Conservation (phyloP, 73 alveolate species). For the Blepharisma stoltei region DNA sequence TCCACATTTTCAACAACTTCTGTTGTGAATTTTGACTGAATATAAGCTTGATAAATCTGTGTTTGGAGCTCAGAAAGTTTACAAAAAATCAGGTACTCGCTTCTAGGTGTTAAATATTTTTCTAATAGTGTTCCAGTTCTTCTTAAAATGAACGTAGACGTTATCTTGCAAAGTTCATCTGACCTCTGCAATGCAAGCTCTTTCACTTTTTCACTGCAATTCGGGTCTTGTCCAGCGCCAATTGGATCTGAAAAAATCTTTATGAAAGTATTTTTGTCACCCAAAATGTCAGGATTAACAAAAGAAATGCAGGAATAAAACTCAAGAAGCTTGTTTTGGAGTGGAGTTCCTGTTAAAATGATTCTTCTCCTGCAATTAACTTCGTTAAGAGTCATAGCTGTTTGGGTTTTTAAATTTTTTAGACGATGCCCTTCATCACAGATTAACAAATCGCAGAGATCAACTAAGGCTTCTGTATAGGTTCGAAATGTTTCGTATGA, state of each 20-base stretch:
- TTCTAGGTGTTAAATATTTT: conserved; percentile 80
- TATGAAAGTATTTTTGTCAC: conserved; percentile 32
- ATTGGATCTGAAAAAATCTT: conserved; percentile 39
- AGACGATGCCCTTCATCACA: conserved; percentile 86
- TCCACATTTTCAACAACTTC: conserved; percentile 21
- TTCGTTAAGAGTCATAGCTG: conserved; percentile 46
- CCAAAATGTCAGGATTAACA: conserved; percentile 46
- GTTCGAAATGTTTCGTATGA: conserved; percentile 43
- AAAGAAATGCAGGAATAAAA: conserved; percentile 54
- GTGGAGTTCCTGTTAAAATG: conserved; percentile 97
- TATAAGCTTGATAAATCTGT: conserved; percentile 76
- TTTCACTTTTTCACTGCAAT: conserved; percentile 31
- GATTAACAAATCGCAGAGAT: conserved; percentile 56
- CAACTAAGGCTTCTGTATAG: conserved; percentile 30
- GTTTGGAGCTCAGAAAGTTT: conserved; percentile 81
- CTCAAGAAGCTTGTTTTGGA: conserved; percentile 85
- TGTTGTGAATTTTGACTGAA: conserved; percentile 12
- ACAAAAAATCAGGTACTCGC: conserved; percentile 84
- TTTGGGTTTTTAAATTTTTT: conserved; percentile 63
- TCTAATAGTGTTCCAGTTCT: conserved; percentile 86
- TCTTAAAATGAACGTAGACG: conserved; percentile 79
- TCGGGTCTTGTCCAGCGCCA: conserved; percentile 28
- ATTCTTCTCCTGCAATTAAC: conserved; percentile 58
- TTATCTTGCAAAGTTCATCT: conserved; percentile 35
- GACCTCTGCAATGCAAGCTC: conserved; percentile 41